Evolutionary conservation across 345 rosid genomes (phyloP).

Genomic region (Eucalyptus sideroxylon): DNA sequence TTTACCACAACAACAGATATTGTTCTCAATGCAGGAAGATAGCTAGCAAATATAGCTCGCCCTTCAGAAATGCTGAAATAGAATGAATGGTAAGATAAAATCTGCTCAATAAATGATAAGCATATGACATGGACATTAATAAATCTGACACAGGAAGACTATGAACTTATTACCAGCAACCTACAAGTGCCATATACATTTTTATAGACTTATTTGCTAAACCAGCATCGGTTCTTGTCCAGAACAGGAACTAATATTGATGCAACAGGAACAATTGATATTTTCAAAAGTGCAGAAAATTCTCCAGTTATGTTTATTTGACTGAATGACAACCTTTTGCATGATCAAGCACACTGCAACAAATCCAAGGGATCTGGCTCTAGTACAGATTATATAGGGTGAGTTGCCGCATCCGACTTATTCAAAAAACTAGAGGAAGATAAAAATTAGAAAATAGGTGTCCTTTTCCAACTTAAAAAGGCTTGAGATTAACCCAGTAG

Average conservation of each 20-base stretch:
- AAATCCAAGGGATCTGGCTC: neutral
- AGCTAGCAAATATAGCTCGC: slow-evolving; percentile 59
- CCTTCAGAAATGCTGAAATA: slow-evolving; percentile 57
- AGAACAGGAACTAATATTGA: neutral
- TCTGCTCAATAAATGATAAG: neutral
- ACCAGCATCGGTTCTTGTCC: neutral
- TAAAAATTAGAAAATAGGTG: neutral
- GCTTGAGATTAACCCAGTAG: neutral
- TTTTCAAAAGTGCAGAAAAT: neutral
- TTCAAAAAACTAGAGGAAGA: neutral
- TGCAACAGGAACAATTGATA: neutral
- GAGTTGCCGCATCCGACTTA: neutral
- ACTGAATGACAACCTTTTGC: neutral
- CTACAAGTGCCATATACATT: neutral
- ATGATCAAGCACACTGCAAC: neutral
- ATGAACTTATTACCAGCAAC: neutral
- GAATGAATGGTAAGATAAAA: neutral
- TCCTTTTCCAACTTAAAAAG: neutral
- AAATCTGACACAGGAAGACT: neutral
- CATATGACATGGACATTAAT: neutral
- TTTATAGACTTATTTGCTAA: neutral
- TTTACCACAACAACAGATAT: slow-evolving; percentile 61
- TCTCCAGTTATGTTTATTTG: neutral
- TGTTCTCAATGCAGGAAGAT: slow-evolving; percentile 41
- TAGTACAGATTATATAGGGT: neutral